Conservation (phyloP, 2,329 filamentous ascomycete genomes). For the Monascus ruber region DNA sequence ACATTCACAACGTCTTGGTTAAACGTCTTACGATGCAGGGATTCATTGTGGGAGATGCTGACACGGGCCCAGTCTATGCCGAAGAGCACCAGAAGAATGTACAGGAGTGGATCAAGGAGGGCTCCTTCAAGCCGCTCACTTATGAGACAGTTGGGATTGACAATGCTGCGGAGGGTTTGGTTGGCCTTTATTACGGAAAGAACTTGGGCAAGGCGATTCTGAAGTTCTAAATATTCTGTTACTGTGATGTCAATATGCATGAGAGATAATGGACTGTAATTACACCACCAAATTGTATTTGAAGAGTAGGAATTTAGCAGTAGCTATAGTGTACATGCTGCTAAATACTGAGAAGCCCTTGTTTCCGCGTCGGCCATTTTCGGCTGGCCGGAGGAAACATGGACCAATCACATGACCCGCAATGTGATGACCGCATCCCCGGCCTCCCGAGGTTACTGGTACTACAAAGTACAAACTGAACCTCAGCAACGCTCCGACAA, state of each 20-base stretch:
- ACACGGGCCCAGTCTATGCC: slow-evolving; percentile 55
- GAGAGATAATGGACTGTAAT: too few relatives aligned
- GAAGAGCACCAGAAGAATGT: slow-evolving; percentile 66
- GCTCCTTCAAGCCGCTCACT: slow-evolving; percentile 59
- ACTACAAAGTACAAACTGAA: slow-evolving; percentile 7
- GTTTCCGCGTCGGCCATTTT: slow-evolving; percentile 17
- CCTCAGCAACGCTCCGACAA: slow-evolving; percentile 11
- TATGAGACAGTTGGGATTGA: slow-evolving; percentile 66
- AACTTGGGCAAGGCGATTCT: slow-evolving; percentile 82
- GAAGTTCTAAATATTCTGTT: slow-evolving; percentile 43
- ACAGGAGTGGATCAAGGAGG: slow-evolving; percentile 64
- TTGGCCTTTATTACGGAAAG: slow-evolving; percentile 63
- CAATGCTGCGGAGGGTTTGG: slow-evolving; percentile 58
- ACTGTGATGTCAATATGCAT: not conserved
- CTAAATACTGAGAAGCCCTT: too few relatives aligned
- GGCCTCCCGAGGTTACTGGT: slow-evolving; percentile 25
- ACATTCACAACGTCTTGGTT: slow-evolving; percentile 51
- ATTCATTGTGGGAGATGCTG: slow-evolving; percentile 59
- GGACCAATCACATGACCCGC: slow-evolving; percentile 23
- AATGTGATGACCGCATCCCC: slow-evolving; percentile 30
- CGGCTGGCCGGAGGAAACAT: slow-evolving; percentile 23
- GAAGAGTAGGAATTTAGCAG: too few relatives aligned
- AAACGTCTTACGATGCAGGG: slow-evolving; percentile 60
- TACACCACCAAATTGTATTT: too few relatives aligned
- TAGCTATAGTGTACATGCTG: too few relatives aligned